These are phyloP conservation scores for Typha latifolia DNA, from an alignment of 176 grass and related monocot genomes.

Conservation along the genomic window DNA sequence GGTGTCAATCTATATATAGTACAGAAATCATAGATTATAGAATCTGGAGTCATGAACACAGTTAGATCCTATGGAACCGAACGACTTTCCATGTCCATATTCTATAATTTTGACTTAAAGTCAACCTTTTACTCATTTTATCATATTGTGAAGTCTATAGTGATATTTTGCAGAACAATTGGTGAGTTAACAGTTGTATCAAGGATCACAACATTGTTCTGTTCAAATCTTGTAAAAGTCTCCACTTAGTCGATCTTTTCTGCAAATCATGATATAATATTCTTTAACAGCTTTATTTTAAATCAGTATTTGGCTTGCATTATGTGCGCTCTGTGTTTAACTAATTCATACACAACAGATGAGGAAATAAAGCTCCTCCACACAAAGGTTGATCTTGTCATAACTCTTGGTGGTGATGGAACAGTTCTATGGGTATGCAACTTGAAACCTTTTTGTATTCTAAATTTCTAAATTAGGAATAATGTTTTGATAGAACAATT, in stretches of 20 bases:
- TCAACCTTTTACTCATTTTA: not conserved
- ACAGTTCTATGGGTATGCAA: slow-evolving; percentile 85
- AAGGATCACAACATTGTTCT: not conserved
- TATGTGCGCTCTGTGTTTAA: slow-evolving; percentile 6
- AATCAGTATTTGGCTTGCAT: not conserved
- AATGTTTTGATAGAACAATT: not conserved
- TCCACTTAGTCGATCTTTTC: too few species aligned
- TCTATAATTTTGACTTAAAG: too few species aligned
- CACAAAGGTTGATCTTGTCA: slow-evolving; percentile 85
- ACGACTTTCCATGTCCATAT: too few species aligned
- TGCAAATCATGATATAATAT: too few species aligned
- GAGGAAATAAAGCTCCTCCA: slow-evolving; percentile 81
- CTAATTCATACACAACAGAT: slow-evolving; percentile 49
- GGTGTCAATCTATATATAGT: too few species aligned
- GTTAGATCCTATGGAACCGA: too few species aligned
- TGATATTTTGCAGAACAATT: slow-evolving; percentile 4
- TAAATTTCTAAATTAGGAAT: not conserved
- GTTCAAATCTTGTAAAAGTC: too few species aligned
- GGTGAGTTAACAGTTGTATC: not conserved
- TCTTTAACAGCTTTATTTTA: too few species aligned
- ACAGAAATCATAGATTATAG: too few species aligned
- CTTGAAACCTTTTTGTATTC: not conserved
- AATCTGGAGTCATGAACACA: too few species aligned
- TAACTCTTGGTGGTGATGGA: slow-evolving; percentile 92
- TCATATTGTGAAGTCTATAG: slow-evolving; percentile 13